phyloP scores from a whole-genome alignment of 1,139 yeast genomes.

The Candida frijolesensis region DNA sequence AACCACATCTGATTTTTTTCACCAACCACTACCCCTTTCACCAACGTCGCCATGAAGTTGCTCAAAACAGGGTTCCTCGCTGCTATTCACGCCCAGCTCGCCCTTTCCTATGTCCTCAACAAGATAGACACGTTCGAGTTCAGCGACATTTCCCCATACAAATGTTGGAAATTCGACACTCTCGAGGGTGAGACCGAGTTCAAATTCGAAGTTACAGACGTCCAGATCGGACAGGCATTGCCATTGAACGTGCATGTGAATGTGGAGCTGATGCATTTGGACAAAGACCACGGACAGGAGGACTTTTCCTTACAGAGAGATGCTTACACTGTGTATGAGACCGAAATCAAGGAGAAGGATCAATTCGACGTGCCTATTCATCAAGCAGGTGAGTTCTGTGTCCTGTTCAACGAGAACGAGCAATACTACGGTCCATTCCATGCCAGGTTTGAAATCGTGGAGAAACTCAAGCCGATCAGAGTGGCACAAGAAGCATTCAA shows the following conservation, averaged over 20 bases:
- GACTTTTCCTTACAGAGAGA: too few species aligned
- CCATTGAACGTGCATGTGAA: neutral
- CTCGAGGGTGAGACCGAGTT: neutral
- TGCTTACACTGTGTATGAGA: too few species aligned
- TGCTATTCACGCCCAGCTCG: neutral
- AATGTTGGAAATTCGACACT: neutral
- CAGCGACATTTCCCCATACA: neutral
- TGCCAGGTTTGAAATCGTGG: neutral
- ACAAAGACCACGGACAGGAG: neutral
- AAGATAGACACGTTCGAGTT: neutral
- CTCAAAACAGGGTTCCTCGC: neutral
- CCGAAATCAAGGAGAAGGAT: neutral
- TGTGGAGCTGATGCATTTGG: neutral
- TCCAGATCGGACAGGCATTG: neutral
- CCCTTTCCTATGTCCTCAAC: neutral
- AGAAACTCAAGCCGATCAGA: neutral
- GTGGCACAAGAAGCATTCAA: neutral
- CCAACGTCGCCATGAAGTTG: neutral
- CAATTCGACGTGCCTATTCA: neutral
- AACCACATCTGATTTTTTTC: too few species aligned
- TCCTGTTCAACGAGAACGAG: neutral
- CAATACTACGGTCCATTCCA: neutral
- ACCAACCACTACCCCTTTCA: too few species aligned
- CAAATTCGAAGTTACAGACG: neutral
- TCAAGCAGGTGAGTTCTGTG: neutral